These are phyloP conservation scores for Pleomassaria siparia DNA, from an alignment of 2,329 filamentous ascomycete genomes.

Conservation along the genomic window DNA sequence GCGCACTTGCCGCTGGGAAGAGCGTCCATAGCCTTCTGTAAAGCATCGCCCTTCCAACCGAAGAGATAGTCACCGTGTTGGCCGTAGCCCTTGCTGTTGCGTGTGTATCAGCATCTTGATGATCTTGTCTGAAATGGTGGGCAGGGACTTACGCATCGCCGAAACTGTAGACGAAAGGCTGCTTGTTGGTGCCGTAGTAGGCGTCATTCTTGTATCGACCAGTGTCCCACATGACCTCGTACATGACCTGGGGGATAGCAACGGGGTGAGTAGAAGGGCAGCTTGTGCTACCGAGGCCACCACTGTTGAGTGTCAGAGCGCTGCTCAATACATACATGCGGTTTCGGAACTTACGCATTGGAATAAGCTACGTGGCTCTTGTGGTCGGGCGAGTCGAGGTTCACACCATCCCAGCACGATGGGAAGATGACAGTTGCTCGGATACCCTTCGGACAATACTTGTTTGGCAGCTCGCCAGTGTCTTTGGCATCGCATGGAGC, in stretches of 20 bases:
- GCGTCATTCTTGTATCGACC: slow-evolving; percentile 23
- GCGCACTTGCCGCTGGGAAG: slow-evolving; percentile 30
- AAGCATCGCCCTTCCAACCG: slow-evolving; percentile 30
- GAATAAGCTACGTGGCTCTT: slow-evolving; percentile 67
- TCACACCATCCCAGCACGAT: slow-evolving; percentile 68
- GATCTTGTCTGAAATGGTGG: not conserved
- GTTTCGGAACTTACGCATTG: too few species aligned
- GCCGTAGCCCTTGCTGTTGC: slow-evolving; percentile 20
- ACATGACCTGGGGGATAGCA: slow-evolving; percentile 50
- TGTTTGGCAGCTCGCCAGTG: slow-evolving; percentile 55
- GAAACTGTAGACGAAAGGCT: slow-evolving; percentile 33
- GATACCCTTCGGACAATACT: slow-evolving; percentile 75
- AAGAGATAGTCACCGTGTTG: slow-evolving; percentile 32
- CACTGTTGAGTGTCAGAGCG: too few species aligned
- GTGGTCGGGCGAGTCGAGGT: slow-evolving; percentile 57
- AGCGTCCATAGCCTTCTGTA: slow-evolving; percentile 34
- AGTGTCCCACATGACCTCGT: slow-evolving; percentile 50
- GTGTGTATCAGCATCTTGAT: slow-evolving; percentile 5
- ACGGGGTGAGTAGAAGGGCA: slow-evolving; percentile 49
- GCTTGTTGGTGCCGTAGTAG: slow-evolving; percentile 26
- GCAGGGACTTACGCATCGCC: slow-evolving; percentile 44
- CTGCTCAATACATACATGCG: too few species aligned
- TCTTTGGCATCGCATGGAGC: slow-evolving; percentile 29
- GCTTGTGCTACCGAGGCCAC: slow-evolving; percentile 47
- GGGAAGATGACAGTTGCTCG: slow-evolving; percentile 71